Base-by-base conservation (phyloP, 2,329 filamentous ascomycete genomes). In the Colletotrichum trifolii region DNA sequence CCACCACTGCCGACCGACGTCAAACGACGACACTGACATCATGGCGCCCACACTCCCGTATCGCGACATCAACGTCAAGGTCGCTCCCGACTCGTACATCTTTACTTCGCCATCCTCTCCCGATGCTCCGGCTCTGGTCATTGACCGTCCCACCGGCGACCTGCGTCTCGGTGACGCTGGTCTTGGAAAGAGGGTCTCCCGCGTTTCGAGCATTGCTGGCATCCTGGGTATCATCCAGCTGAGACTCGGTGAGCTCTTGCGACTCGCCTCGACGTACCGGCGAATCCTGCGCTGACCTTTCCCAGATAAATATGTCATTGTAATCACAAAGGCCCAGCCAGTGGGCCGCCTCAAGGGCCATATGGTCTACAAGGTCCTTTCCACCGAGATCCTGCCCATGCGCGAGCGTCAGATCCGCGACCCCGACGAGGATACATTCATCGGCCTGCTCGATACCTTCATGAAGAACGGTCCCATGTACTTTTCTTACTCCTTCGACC, bases 21-120 rank as follows among this genome's bases (percentile, higher is more conserved):
- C 25, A 25, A 25, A 25, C 38, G 54, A 25, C 38, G 54, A 40
- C 38, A n/a, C 15, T 54, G 35, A 54, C 60, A 70, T 43, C 53
- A 82, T 82, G 80, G 76, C 78, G 63, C 74, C 77, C 61, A 71
- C 79, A 42, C 79, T 87, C 71, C 96, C 95, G 25, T 99, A 94
- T 80, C 89, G 95, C 76, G 96, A 99, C 83, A 96, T 98, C 83
- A 99, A 98, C 78, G 89, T 99, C 77, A 94, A 97, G 79, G 92
- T 94, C 70, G 94, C 95, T 56, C 85, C 92, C 72, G 93, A 95
- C 73, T 91, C 96, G 76, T 99, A 99, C 84, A 93, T 94, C 72
- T 99, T 99, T 79, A 94, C 93, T 43, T 99, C 96, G 35, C 96
- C 96, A 35, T 98, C 96, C 1, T 95, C 94, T 4, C 94, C 94